Base-by-base conservation (phyloP, 305 asterid genomes). In the Solanum hybrid region DNA sequence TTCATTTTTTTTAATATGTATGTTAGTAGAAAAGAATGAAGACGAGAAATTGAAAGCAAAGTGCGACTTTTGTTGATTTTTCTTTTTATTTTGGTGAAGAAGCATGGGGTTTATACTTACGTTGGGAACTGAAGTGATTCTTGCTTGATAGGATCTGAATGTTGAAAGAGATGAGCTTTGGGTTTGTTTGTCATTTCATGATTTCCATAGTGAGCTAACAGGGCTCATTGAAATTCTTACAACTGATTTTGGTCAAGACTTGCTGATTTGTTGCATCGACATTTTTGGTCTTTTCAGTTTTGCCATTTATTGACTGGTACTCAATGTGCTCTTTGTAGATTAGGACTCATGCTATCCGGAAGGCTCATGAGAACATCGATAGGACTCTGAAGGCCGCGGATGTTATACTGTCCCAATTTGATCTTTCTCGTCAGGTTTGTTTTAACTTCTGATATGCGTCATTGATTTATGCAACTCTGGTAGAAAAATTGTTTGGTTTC, bases 311-410 rank as follows among this genome's bases (percentile, higher is more conserved):
- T 51, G 42, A 51, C 17, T 84, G 87, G 75, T 84, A 51, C 75
- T 29, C 85, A 37, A 80, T 91, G 60, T 89, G 78, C 72, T 42
- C 90, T 90, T 88, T 93, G 92, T 92, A 98, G 99, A 93, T 96
- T 89, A 96, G 97, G 92, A 98, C 99, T 37, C 99, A 98, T 93
- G 97, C 99, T 81, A 94, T 96, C 86, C 93, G 99, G 92, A 94
- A 95, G 92, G 99, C 99, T 80, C 99, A 98, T 91, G 98, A 96
- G 92, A 98, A 96, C 91, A 98, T 98, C 40, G 98, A 98, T 92
- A 95, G 89, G 93, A 96, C 99, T 86, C 88, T 98, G 93, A 98
- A 96, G 95, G 96, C 99, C 32, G 98, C 98, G 31, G 99, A 96
- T 90, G 96, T 96, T 92, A 96, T 98, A 92, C 92, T 98, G 92